Conservation (phyloP, 495 filamentous ascomycete genomes). For the Mycothermus thermophilus region DNA sequence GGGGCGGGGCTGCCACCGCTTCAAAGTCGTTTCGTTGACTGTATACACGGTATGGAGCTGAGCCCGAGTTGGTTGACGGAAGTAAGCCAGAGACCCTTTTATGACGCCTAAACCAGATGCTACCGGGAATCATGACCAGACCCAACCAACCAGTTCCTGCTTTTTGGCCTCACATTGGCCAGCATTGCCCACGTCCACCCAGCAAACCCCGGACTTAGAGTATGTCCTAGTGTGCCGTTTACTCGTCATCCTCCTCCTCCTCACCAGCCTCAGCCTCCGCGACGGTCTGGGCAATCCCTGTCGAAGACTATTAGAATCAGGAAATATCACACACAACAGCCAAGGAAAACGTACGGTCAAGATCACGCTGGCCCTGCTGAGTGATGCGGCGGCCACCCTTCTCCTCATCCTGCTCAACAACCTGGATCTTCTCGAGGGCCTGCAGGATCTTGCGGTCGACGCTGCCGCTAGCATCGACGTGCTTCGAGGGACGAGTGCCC, state of each 20-base stretch:
- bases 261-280: constrained; percentile 53
- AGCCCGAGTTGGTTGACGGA: no score
- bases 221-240: no score
- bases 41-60: no score
- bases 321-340: neutral
- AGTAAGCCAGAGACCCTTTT: constrained; percentile 24
- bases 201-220: no score
- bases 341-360: constrained; percentile 59
- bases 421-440: constrained; percentile 96
- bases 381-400: constrained; percentile 96
- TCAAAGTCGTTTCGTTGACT: no score
- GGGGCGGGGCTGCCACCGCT: no score
- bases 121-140: constrained; percentile 21
- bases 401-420: constrained; percentile 90
- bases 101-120: constrained; percentile 27
- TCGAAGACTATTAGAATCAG: constrained; percentile 1
- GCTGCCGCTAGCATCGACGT: constrained; percentile 86
- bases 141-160: no score
- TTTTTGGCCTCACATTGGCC: no score
- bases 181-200: no score
- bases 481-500: constrained; percentile 76
- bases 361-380: constrained; percentile 92
- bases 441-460: constrained; percentile 95
- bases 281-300: constrained; percentile 58
- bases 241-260: constrained; percentile 46